Percentiles rank a stretch among this genome's conserved stretches.
These are phyloP conservation scores for Arxiozyma heterogenica DNA, from an alignment of 1,139 yeast genomes.

Conservation along the genomic window DNA sequence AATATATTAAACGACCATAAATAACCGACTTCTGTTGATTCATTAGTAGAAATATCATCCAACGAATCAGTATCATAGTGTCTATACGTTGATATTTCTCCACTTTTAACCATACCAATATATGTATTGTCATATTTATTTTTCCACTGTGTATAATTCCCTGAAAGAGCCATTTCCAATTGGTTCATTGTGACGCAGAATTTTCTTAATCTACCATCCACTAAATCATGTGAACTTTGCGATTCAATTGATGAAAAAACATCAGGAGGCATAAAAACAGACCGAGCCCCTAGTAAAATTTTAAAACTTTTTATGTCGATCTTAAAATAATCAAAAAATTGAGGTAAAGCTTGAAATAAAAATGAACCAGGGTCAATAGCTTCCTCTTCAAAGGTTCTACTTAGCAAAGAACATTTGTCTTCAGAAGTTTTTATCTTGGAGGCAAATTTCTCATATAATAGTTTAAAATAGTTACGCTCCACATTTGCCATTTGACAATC, in stretches of 20 bases:
- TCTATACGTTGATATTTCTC: conserved; percentile 10
- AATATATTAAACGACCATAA: conserved; percentile 22
- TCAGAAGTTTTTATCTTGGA: conserved; percentile 37
- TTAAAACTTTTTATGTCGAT: conserved; percentile 32
- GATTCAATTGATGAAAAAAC: conserved; percentile 31
- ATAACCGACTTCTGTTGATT: conserved; percentile 20
- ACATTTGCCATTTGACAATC: conserved; percentile 22
- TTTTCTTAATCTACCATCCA: conserved; percentile 37
- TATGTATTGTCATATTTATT: conserved; percentile 16
- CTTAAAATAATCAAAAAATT: conserved; percentile 38
- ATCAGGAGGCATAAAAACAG: conserved; percentile 46
- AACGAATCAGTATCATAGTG: conserved; percentile 29
- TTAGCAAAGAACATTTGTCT: conserved; percentile 38
- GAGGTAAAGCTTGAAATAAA: conserved; percentile 39
- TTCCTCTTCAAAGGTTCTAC: conserved; percentile 29
- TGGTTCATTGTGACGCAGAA: conserved; percentile 25
- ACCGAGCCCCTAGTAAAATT: conserved; percentile 47
- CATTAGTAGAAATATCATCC: conserved; percentile 26
- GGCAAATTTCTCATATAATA: conserved; percentile 40
- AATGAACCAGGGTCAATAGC: conserved; percentile 25
- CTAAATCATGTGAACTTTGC: conserved; percentile 36
- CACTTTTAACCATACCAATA: conserved; percentile 16
- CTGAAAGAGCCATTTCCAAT: conserved; percentile 18
- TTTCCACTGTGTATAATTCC: conserved; percentile 24
- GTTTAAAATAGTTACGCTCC: conserved; percentile 25